phyloP scores from a whole-genome alignment of 1,284 basidiomycete genomes.

The Inonotus hispidus region DNA sequence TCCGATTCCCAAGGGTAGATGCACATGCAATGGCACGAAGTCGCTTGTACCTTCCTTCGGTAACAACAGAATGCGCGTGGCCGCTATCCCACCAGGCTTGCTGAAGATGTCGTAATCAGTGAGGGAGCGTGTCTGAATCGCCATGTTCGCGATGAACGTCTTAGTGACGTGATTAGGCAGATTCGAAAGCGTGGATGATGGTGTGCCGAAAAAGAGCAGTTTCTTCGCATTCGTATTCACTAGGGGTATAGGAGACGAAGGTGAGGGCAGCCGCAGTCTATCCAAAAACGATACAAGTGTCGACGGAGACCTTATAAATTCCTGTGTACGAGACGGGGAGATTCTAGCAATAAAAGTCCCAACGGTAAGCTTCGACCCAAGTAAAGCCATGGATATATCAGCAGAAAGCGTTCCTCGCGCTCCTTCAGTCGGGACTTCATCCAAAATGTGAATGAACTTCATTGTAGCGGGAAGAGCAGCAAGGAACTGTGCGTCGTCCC shows the following conservation, averaged over 20 bases:
- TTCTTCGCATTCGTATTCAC: slow-evolving; percentile 40
- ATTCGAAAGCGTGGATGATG: slow-evolving; percentile 46
- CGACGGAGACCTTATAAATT: slow-evolving; percentile 42
- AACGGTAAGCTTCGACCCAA: slow-evolving; percentile 44
- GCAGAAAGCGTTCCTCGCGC: slow-evolving; percentile 63
- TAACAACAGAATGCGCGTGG: slow-evolving; percentile 55
- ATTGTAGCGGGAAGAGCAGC: slow-evolving; percentile 52
- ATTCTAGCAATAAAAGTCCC: slow-evolving; percentile 56
- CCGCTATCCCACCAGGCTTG: slow-evolving; percentile 58
- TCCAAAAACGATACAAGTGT: slow-evolving; percentile 44
- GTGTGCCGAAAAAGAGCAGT: slow-evolving; percentile 57
- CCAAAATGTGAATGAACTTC: slow-evolving; percentile 60
- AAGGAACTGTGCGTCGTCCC: slow-evolving; percentile 60
- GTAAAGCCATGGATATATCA: slow-evolving; percentile 64
- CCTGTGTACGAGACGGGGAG: slow-evolving; percentile 48
- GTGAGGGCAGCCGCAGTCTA: slow-evolving; percentile 26
- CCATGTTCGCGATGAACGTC: slow-evolving; percentile 47
- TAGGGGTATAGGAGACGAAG: slow-evolving; percentile 20
- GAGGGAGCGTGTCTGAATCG: slow-evolving; percentile 52
- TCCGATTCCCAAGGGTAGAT: slow-evolving; percentile 21
- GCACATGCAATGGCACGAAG: slow-evolving; percentile 22
- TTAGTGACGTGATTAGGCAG: slow-evolving; percentile 52
- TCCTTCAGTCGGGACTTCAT: slow-evolving; percentile 62
- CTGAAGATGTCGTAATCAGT: slow-evolving; percentile 66
- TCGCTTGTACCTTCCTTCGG: slow-evolving; percentile 33